Base-by-base conservation (phyloP, 2,329 filamentous ascomycete species). In the Epichloe sibirici region DNA sequence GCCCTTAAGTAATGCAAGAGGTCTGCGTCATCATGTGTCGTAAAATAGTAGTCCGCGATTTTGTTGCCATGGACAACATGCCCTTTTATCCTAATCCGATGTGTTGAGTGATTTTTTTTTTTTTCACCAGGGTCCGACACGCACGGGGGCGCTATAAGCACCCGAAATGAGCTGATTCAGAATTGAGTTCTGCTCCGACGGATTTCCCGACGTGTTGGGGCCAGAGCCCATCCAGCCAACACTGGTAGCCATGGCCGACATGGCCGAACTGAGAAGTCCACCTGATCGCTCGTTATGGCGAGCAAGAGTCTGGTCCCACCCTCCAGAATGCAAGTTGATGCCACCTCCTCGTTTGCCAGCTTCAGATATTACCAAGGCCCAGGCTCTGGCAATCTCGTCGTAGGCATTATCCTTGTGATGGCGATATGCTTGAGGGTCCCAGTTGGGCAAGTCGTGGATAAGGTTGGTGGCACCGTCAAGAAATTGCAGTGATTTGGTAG, bases 381-480 rank as follows among this genome's bases (percentile, higher is more conserved):
- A 98, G 1, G 93, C 93, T 63, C 86, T 89, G 28, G 88, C 85
- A 57, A 98, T 90, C 65, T 97, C 93, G 62, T 98, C 91, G 65
- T 98, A 98, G 6, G 91, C 90, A 57, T 89, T 89, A 59, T 95
- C 86, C 69, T 96, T 96, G 73, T 95, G 88, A 61, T 95, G 80
- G 58, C 90, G 90, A 71, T 96, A 86, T 57, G 88, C 82, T 55
- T 86, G 86, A 45, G 83, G 88, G 59, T 93, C 87, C 90, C 90
- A 98, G 63, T 95, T 81, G 3, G 93, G 93, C 44, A 98, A 76
- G 40, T 83, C 78, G 67, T 98, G 90, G 53, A 97, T 86, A 53
- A 97, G 81, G 58, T 91, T 83, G 35, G 93, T 98, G 54, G 87
- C 91, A 45, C 85, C 86, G 59, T 98, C 88, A 25, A 98, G 79